Base-by-base conservation (phyloP, 805 yeast species). In the Starmerella vitae region DNA sequence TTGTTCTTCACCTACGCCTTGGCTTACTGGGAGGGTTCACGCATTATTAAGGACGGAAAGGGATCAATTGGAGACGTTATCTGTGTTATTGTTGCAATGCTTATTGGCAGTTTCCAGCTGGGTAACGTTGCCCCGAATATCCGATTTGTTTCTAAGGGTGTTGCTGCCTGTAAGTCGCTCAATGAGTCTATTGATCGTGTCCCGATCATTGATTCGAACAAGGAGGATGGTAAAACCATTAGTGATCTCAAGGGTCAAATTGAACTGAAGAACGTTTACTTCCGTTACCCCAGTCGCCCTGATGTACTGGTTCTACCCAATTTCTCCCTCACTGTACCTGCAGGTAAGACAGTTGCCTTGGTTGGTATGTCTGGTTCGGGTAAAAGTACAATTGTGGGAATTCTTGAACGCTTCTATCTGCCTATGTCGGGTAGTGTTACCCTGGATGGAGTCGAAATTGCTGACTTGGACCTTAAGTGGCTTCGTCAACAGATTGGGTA, bases 341-440 rank as follows among this genome's bases (percentile, higher is more conserved):
- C 93, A 2, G 97, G 97, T 7, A 62, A 77, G 52, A 85, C 84
- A 48, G 93, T 86, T 22, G 97, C 96, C 9, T 72, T 88, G 47
- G 98, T 88, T 13, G 98, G 98, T 2, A 93, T 94, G 5, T 80
- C 93, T 2, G 98, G 98, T 3, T 77, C 88, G 49, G 98, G 98
- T 26, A 88, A 88, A 62, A 84, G 95, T 0, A 88, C 98, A 0
- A 72, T 88, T 30, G 65, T 88, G 46, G 75, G 86, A 52, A 61
- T 88, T 22, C 77, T 84, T 1, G 93, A 85, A 63, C 67, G 97
- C 47, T 88, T 88, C 56, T 88, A 86, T 60, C 91, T 84, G 52
- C 80, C 84, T 1, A 62, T 66, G 20, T 61, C 68, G 5, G 96
- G 96, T 18, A 60, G 77, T 32, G 77, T 88, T 41, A 60, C 76